A percentile compares a stretch with the other conserved stretches of the same genome.
Evolutionary conservation across 2,329 filamentous ascomycete species (phyloP).

Genomic region (Phialemoniopsis sp.): DNA sequence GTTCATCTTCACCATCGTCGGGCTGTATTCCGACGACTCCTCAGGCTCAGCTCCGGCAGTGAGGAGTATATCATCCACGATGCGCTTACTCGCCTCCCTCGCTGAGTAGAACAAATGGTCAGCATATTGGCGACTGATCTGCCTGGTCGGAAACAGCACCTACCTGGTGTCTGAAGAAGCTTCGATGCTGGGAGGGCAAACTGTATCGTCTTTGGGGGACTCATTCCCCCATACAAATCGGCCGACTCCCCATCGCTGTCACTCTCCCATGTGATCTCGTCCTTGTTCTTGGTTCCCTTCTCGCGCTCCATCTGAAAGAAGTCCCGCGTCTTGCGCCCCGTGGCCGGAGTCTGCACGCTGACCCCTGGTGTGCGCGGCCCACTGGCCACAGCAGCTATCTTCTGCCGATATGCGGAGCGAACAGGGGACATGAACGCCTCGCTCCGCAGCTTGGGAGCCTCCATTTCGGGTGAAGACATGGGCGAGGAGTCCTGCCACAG

Average conservation of each 20-base stretch:
- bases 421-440: constrained; percentile 81
- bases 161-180: constrained; percentile 75
- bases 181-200: constrained; percentile 76
- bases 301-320: constrained; percentile 30
- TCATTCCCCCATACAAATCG: constrained; percentile 66
- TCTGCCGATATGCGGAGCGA: constrained; percentile 33
- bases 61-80: constrained; percentile 74
- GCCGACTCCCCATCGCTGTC: constrained; percentile 65
- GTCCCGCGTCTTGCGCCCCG: constrained; percentile 44
- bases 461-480: constrained; percentile 71
- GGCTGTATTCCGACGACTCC: constrained; percentile 55
- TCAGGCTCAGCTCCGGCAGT: constrained; percentile 66
- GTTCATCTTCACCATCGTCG: constrained; percentile 62
- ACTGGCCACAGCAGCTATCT: constrained; percentile 34
- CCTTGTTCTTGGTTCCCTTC: constrained; percentile 27
- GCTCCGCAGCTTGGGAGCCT: constrained; percentile 76
- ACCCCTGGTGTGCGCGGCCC: constrained; percentile 73
- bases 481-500: constrained; percentile 52
- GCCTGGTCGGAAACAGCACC: constrained; percentile 17
- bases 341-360: constrained; percentile 75
- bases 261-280: constrained; percentile 70
- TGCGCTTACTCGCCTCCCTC: constrained; percentile 73
- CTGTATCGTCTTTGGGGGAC: constrained; percentile 90
- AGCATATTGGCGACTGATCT: constrained; percentile 5
- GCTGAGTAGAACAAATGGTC: constrained; percentile 37